Percentiles rank a stretch among this genome's conserved stretches.
These are phyloP conservation scores for Mucor lusitanicus DNA, from an alignment of 371 early-diverging fungal species.

Conservation along the genomic window DNA sequence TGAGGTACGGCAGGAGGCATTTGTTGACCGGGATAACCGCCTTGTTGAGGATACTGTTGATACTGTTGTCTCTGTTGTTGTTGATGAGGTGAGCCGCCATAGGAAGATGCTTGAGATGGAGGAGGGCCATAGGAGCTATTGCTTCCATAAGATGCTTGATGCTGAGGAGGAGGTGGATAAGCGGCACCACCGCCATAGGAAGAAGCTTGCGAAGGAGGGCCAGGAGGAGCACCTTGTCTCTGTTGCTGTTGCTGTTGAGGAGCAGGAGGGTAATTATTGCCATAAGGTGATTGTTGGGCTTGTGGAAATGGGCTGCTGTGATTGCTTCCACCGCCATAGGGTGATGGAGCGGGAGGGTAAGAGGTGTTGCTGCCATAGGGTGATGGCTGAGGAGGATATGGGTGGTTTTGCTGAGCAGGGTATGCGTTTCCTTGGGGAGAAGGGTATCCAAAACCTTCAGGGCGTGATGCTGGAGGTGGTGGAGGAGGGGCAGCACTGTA, in stretches of 20 bases:
- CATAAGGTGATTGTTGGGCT: slow-evolving; percentile 14
- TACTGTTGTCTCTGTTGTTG: background rate
- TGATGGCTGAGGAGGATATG: background rate
- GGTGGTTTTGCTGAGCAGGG: slow-evolving; percentile 13
- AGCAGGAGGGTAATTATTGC: slow-evolving; percentile 7
- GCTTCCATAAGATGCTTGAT: slow-evolving; percentile 12
- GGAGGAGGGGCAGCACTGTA: slow-evolving; percentile 12
- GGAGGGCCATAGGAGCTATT: background rate
- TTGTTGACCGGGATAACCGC: slow-evolving; percentile 3
- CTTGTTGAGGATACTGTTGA: slow-evolving; percentile 6
- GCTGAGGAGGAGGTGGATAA: slow-evolving; percentile 8
- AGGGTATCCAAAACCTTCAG: slow-evolving; percentile 14
- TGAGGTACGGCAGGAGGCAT: slow-evolving; percentile 14
- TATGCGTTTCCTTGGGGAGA: background rate
- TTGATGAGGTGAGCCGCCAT: background rate
- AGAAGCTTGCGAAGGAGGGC: slow-evolving; percentile 1
- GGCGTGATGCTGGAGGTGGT: slow-evolving; percentile 9
- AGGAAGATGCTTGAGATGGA: slow-evolving; percentile 1
- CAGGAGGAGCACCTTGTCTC: slow-evolving; percentile 1
- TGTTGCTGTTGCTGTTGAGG: background rate
- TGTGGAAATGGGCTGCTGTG: background rate
- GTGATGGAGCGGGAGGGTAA: slow-evolving; percentile 1
- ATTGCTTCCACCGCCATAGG: background rate
- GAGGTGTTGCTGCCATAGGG: background rate
- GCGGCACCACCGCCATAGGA: background rate